Base-by-base conservation (phyloP, 148 eudicot genomes). In the Amaranthus palmeri region DNA sequence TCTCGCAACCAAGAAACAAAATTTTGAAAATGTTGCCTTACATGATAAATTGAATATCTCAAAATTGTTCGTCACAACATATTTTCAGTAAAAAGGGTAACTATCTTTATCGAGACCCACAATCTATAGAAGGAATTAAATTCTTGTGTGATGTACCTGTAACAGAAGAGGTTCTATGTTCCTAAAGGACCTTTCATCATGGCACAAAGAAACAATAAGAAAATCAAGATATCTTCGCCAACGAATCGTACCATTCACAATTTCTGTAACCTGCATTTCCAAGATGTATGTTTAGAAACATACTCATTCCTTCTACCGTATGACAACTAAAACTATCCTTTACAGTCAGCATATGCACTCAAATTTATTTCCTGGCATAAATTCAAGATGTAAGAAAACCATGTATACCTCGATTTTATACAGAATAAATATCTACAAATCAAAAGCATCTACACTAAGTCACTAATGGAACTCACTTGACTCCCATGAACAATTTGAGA, bases 211-310 rank as follows among this genome's bases (percentile, higher is more conserved):
- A 62, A 82, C 81, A 80, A 93, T 91, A 73, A 93, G 82, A 83
- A 87, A 81, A 83, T 93, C 98, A 73, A 93, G 90, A 77, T 88
- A 93, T 89, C 85, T 93, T 84, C 91, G 86, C 98, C 98, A 93
- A 55, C 98, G 92, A 55, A 91, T 91, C 44, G 98, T 78, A 76
- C 98, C 97, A 14, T 96, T 97, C 73, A 93, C 98, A 72, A 93
- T 79, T 62, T 91, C 91, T 2, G 98, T 93, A 52, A 93, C 96
- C 98, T 93, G 75, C 66, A 81, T 49, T 55, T 42, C 51, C 80
- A 69, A 55, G 36, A 61, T 63, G 12, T 9, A 40, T 41, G 47
- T 8, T 61, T 49, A 72, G 25, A 43, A 47, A n/a, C 69, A 65
- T 57, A 25, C 36, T 25, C 41, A 52, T 61, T 55, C 46, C 49